phyloP scores from a whole-genome alignment of 192 early-diverging fungal genomes.

The Backusella tuberculispora region DNA sequence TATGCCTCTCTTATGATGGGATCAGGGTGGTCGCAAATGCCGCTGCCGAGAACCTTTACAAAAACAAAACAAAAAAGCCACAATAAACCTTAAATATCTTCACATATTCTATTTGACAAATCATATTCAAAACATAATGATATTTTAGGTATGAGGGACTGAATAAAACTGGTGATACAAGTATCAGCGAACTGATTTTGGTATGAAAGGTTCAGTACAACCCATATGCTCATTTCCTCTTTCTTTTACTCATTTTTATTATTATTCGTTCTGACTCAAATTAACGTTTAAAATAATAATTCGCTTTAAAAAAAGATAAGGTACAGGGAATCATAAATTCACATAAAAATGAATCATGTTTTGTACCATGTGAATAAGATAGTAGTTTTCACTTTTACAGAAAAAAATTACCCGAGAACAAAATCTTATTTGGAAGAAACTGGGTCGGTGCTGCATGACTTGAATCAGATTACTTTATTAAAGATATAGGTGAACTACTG shows the following conservation, averaged over 20 bases:
- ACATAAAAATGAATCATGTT: slow-evolving; percentile 5
- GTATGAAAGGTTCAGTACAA: neutral
- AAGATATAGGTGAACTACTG: neutral
- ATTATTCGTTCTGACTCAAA: neutral
- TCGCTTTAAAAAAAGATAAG: neutral
- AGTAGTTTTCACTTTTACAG: neutral
- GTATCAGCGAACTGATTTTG: neutral
- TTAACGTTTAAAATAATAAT: neutral
- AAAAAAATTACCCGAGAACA: slow-evolving; percentile 7
- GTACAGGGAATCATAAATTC: neutral
- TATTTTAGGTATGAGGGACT: neutral
- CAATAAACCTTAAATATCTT: neutral
- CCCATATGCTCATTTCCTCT: neutral
- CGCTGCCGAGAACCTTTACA: neutral
- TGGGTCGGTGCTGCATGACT: neutral
- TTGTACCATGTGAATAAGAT: slow-evolving; percentile 12
- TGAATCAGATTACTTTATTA: neutral
- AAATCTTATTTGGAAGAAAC: neutral
- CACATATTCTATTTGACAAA: neutral
- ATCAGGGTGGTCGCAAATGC: neutral
- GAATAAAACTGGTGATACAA: neutral
- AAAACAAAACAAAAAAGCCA: neutral
- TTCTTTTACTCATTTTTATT: neutral
- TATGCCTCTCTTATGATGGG: neutral
- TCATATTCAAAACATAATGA: neutral